phyloP scores from a whole-genome alignment of 805 yeast genomes.

The Sugiyamaella valdiviana region DNA sequence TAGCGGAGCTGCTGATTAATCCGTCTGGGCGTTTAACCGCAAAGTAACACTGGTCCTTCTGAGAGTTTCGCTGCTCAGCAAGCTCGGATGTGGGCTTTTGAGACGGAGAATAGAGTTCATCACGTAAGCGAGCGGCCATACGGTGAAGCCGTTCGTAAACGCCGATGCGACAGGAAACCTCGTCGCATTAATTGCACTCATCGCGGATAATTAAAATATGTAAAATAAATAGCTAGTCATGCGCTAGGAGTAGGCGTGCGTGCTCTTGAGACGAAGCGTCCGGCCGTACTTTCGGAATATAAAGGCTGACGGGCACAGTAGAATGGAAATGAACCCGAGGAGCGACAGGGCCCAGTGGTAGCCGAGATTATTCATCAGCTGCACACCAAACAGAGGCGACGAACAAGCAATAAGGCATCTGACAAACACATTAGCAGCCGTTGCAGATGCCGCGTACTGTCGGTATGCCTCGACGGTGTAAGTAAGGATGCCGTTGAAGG shows the following conservation, averaged over 20 bases:
- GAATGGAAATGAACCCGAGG: constrained; percentile 44
- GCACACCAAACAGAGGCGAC: constrained; percentile 78
- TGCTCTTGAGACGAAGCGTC: constrained; percentile 28
- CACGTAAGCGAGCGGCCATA: no score
- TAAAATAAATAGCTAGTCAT: no score
- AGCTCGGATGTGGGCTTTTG: no score
- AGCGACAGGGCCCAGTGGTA: constrained; percentile 69
- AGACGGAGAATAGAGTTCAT: no score
- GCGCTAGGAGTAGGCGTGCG: constrained; percentile 5
- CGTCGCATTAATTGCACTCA: no score
- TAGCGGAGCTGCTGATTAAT: no score
- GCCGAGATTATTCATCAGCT: constrained; percentile 67
- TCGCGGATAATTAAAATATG: no score
- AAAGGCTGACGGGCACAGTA: constrained; percentile 50
- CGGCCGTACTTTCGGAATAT: constrained; percentile 43
- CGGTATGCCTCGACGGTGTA: constrained; percentile 28
- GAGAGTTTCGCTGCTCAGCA: no score
- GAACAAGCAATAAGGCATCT: constrained; percentile 72
- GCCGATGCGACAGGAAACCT: no score
- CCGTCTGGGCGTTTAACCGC: no score
- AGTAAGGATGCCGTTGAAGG: constrained; percentile 31
- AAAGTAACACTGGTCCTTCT: no score
- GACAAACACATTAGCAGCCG: constrained; percentile 78
- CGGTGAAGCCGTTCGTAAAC: no score
- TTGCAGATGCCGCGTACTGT: constrained; percentile 67